These are phyloP conservation scores for Lactifluus echinatus DNA, from an alignment of 768 basidiomycete genomes.

Conservation along the genomic window DNA sequence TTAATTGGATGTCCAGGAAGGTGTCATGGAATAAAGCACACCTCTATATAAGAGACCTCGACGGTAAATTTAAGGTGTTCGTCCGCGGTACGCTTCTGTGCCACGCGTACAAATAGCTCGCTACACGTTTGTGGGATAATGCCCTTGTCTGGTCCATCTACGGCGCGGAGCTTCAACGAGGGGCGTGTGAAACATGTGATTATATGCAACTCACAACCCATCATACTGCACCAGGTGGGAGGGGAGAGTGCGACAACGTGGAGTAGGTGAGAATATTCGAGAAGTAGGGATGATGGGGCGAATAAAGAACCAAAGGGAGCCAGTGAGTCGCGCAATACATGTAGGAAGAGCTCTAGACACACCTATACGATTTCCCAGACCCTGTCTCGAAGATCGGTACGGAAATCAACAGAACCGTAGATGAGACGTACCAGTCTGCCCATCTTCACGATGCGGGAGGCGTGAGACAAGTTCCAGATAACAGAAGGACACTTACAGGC, in stretches of 20 bases:
- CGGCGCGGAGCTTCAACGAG: background rate
- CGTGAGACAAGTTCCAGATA: background rate
- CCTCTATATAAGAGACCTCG: constrained; percentile 98
- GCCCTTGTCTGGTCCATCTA: constrained; percentile 92
- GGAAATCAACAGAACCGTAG: background rate
- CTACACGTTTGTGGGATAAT: constrained; percentile 95
- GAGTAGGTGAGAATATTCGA: too few relatives aligned
- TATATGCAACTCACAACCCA: constrained; percentile 66
- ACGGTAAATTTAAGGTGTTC: constrained; percentile 76
- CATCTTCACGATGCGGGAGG: constrained; percentile 35
- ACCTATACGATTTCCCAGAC: constrained; percentile 92
- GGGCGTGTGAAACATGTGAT: constrained; percentile 6
- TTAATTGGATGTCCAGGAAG: background rate
- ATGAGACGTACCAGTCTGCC: constrained; percentile 71
- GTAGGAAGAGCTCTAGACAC: constrained; percentile 23
- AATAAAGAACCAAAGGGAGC: background rate
- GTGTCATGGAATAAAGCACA: constrained; percentile 25
- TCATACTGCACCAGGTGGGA: constrained; percentile 53
- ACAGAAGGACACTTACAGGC: constrained; percentile 66
- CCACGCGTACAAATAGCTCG: constrained; percentile 83
- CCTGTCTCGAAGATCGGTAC: constrained; percentile 34
- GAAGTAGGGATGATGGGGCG: background rate
- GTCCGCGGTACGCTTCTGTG: constrained; percentile 51
- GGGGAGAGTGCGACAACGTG: background rate
- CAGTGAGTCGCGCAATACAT: background rate